Evolutionary conservation across 441 rosid genomes (phyloP), one percentile per base, ranked within the genome.

Genomic region (Adansonia gregorii): DNA sequence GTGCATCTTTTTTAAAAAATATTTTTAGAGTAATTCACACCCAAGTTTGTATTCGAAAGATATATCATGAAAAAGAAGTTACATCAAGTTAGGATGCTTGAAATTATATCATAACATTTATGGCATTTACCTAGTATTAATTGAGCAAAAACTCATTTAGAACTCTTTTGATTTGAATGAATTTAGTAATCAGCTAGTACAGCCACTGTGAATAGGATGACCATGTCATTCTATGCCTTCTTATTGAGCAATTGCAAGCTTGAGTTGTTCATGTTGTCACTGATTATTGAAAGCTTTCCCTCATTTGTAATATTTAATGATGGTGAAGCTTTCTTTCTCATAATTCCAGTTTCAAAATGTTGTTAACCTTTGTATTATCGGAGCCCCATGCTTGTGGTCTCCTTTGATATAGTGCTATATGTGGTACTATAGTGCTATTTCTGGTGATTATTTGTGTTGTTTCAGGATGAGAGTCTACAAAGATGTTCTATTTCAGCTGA

Each of bases 401-500:
- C 10, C 65, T 41, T 60, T 56, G 17, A 19, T 24, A 27, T 49
- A 45, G 6, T 55, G n/a, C 69, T 60, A 35, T 31, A 45, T 63
- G 27, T 51, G 74, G 77, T 74, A 3, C n/a, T 24, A 27, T 49
- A 56, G 6, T 55, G n/a, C 72, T 60, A 35, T 31, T 60, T 63
- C 17, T 51, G 74, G 77, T 74, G 24, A 49, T 63, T 11, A 61
- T 48, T 64, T 65, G 22, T 51, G 41, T 31, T 66, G 41, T 76
- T 86, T 78, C 93, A 96, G 99, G 97, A 96, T 83, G 99, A 90
- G 77, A 93, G 86, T 87, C 90, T 93, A 65, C 96, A 90, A 72
- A 92, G 99, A 85, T 92, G 99, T 87, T 96, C 98, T 43, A 91
- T 96, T 56, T 94, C 98, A 51, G 94, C 98, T 12, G 94, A 91